Percentiles rank a stretch among this genome's conserved stretches.
Evolutionary conservation across 1,284 basidiomycete species (phyloP).

Genomic region (Moesziomyces antarcticus): DNA sequence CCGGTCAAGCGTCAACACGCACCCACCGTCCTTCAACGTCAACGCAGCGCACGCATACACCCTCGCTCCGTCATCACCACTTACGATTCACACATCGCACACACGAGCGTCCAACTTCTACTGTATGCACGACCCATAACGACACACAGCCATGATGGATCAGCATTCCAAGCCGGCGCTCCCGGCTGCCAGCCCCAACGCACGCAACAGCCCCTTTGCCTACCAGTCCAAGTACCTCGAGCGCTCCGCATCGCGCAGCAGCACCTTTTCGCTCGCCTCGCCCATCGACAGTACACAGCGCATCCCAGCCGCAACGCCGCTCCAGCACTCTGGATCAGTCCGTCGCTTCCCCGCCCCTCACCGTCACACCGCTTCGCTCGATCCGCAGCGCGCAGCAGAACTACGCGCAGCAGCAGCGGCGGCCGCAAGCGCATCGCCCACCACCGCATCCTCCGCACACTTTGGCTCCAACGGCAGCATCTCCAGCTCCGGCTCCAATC

Average conservation of each 20-base stretch:
- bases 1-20: too few species aligned
- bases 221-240: conserved; percentile 64
- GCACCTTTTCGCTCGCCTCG: conserved; percentile 53
- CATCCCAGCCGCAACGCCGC: conserved; percentile 19
- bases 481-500: conserved; percentile 28
- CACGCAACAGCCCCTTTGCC: conserved; percentile 55
- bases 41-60: too few species aligned
- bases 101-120: not conserved
- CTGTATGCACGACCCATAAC: not conserved
- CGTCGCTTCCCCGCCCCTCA: conserved; percentile 57
- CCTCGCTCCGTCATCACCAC: not conserved
- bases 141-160: conserved; percentile 35
- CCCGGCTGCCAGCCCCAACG: conserved; percentile 50
- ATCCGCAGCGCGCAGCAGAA: conserved; percentile 48
- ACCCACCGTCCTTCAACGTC: too few species aligned
- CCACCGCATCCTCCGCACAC: conserved; percentile 2
- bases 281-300: conserved; percentile 12
- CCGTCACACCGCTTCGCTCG: conserved; percentile 57
- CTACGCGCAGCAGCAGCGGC: conserved; percentile 31
- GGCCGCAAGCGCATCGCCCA: conserved; percentile 19
- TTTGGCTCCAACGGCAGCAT: conserved; percentile 46
- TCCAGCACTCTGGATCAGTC: conserved; percentile 49
- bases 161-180: conserved; percentile 41
- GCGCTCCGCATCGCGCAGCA: conserved; percentile 54
- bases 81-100: not conserved